Base-by-base conservation (phyloP, 257 asterid species). In the Scutellaria galericulata region DNA sequence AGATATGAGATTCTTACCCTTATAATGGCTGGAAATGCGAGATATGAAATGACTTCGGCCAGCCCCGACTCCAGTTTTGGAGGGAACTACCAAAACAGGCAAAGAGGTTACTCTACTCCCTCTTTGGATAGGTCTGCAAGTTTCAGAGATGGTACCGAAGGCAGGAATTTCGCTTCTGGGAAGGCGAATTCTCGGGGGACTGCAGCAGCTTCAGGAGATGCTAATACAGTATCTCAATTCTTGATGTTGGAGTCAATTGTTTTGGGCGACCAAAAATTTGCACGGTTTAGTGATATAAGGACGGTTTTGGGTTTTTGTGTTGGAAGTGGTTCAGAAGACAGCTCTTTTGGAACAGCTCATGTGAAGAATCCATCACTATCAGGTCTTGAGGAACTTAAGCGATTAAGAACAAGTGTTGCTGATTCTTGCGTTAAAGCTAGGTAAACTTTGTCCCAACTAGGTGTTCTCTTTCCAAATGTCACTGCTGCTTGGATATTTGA, bases 21-120 rank as follows among this genome's bases (percentile, higher is more conserved):
- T 76, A 74, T 61, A 70, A 95, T 95, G 99, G 96, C 96, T 71
- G 99, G 99, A 76, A 90, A 85, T 74, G 71, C 85, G 50, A 87
- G 95, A 81, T 87, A 79, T 66, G 97, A 92, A 73, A 77, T 85
- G 82, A 72, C 84, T 7, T 88, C 98, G n/a, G 84, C 89, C 73
- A 88, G 98, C 75, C 87, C 91, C 1, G 99, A 92, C 68, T 80
- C 90, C 18, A 70, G 84, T 71, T 84, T 87, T 82, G 69, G 80
- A 40, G 96, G 97, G 68, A 90, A 78, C 81, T 88, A 85, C 80
- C 83, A 83, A 67, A 85, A 79, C 80, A 90, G 87, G 77, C 98
- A 84, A 77, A 95, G 96, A 57, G 83, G 83, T 65, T 90, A 83
- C 75, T 74, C 91, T 64, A 86, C 85, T 77, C 83, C 92, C 71